Evolutionary conservation across 2,329 filamentous ascomycete genomes (phyloP).

Genomic region (Coniosporium uncinatum): DNA sequence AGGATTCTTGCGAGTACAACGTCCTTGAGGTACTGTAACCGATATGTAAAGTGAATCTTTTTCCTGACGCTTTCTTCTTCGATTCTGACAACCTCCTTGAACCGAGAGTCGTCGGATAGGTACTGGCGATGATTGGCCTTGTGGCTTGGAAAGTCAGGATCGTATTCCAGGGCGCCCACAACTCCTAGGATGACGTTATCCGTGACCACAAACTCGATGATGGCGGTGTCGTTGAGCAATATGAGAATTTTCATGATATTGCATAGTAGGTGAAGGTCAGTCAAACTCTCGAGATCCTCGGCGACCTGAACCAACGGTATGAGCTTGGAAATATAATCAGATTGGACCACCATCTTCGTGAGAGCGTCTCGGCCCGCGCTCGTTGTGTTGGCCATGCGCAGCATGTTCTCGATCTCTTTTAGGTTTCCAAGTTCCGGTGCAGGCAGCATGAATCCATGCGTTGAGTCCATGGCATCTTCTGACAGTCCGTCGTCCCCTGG

Average conservation of each 20-base stretch:
- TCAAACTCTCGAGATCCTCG: constrained; percentile 83
- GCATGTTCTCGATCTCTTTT: constrained; percentile 76
- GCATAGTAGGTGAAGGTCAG: constrained; percentile 86
- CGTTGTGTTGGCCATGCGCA: constrained; percentile 73
- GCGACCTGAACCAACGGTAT: constrained; percentile 83
- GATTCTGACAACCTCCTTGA: constrained; percentile 94
- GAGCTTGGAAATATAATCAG: constrained; percentile 84
- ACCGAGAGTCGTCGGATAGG: constrained; percentile 81
- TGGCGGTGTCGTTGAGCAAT: constrained; percentile 87
- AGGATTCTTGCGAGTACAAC: constrained; percentile 96
- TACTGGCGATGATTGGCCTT: constrained; percentile 97
- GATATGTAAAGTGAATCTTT: constrained; percentile 96
- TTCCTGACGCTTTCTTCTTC: constrained; percentile 73
- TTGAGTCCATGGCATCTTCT: constrained; percentile 76
- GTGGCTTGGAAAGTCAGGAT: constrained; percentile 95
- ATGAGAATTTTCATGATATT: constrained; percentile 98
- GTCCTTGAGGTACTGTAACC: constrained; percentile 94
- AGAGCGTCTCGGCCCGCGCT: constrained; percentile 78
- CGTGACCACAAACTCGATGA: constrained; percentile 91
- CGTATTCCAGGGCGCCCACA: constrained; percentile 94
- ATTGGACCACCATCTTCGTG: constrained; percentile 77
- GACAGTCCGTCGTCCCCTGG: constrained; percentile 77
- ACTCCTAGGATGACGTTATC: constrained; percentile 88
- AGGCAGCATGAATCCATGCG: constrained; percentile 69
- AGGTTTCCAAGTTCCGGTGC: constrained; percentile 78